phyloP scores from a whole-genome alignment of 176 grass and related monocot genomes.

The Calamus simplicifolius region DNA sequence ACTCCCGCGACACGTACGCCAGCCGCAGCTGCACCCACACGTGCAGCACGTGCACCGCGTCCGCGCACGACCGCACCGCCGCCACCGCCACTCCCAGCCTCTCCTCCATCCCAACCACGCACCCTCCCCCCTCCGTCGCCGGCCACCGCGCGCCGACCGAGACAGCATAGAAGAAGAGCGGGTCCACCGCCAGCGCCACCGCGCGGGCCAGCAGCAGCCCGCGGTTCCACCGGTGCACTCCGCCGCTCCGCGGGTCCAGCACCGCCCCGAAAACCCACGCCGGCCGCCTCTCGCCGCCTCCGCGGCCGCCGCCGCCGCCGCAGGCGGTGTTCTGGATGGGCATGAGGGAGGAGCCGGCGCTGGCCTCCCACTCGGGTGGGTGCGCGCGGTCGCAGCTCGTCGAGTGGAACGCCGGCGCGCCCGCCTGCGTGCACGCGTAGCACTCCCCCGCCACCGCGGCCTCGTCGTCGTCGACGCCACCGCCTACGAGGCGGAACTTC shows the following conservation, averaged over 20 bases:
- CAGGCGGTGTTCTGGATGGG: slow-evolving; percentile 46
- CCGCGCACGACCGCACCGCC: slow-evolving; percentile 55
- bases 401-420: slow-evolving; percentile 84
- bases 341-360: slow-evolving; percentile 80
- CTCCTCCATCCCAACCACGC: slow-evolving; percentile 54
- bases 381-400: slow-evolving; percentile 87
- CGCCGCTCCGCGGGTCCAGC: slow-evolving; percentile 76
- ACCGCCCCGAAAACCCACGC: slow-evolving; percentile 57
- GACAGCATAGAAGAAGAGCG: slow-evolving; percentile 93
- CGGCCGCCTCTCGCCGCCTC: background rate
- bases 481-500: too few species aligned
- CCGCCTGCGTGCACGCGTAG: slow-evolving; percentile 94
- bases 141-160: slow-evolving; percentile 19
- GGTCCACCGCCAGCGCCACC: slow-evolving; percentile 64
- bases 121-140: slow-evolving; percentile 11
- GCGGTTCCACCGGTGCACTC: slow-evolving; percentile 84
- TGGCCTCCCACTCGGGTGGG: slow-evolving; percentile 74
- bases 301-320: background rate
- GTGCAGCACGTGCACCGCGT: slow-evolving; percentile 59
- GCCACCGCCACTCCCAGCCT: slow-evolving; percentile 45
- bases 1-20: slow-evolving; percentile 90
- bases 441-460: slow-evolving; percentile 32
- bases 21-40: slow-evolving; percentile 85
- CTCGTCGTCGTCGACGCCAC: background rate
- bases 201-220: slow-evolving; percentile 70